Base-by-base conservation (phyloP, 345 rosid genomes). In the Sisymbrium irio region DNA sequence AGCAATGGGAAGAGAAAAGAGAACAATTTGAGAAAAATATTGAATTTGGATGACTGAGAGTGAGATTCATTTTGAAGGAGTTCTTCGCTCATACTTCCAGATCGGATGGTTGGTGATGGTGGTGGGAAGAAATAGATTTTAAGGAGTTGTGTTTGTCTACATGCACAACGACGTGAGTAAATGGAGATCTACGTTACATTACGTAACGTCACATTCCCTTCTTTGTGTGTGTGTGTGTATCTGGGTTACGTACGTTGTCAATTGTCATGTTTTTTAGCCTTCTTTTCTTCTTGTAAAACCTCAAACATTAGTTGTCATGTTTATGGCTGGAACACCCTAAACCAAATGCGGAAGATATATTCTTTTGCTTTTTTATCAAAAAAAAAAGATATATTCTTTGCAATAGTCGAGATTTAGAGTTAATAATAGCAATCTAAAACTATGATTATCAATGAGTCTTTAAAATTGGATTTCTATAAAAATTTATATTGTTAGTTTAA, bases 121-220 rank as follows among this genome's bases (percentile, higher is more conserved):
- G 19, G 59, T 14, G 59, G 30, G 5, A 41, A 61, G 49, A 61
- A 28, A 40, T 8, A 20, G 20, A 22, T 40, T 61, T 7, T 61
- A 61, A 39, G 65, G 50, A 41, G 36, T 58, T 40, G 61, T 32
- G 61, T 55, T 55, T 17, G 40, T 55, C 60, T 55, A n/a, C 61
- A 61, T 61, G 68, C 59, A 71, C 63, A 71, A 35, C 45, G 47
- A 46, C 18, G 25, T 55, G 37, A 46, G 58, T 35, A 17, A 8
- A 40, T 49, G 27, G 50, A 71, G 30, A 60, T 37, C n/a, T 71
- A 60, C 40, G 40, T 60, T 30, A 71, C 75, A 56, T 47, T 33
- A 15, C 61, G 40, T 32, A 40, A 71, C 75, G 67, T 37, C 40
- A 71, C 60, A 36, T 17, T 25, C 53, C 14, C 45, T 33, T 46